These are phyloP conservation scores for Moricandia moricandioides DNA, from an alignment of 345 rosid genomes.

Conservation along the genomic window DNA sequence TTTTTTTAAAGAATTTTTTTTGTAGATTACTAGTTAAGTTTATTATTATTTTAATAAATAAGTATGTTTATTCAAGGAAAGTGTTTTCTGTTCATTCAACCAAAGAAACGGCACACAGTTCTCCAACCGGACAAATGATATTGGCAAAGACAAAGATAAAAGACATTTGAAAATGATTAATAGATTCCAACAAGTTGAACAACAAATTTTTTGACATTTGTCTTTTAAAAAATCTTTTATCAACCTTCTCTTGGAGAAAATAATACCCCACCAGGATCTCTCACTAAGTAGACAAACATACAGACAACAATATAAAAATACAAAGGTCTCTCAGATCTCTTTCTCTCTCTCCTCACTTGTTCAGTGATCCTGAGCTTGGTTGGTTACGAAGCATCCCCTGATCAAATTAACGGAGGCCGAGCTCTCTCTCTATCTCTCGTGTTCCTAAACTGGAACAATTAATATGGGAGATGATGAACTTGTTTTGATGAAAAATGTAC, in stretches of 20 bases:
- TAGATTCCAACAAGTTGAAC: constrained; percentile 10
- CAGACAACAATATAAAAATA: constrained; percentile 13
- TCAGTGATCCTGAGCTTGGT: neutral
- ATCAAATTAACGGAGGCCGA: neutral
- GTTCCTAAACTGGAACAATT: constrained; percentile 22
- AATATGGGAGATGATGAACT: constrained; percentile 8
- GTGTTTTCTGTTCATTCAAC: too few relatives aligned
- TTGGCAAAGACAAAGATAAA: too few relatives aligned
- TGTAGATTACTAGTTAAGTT: too few relatives aligned
- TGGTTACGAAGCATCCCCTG: neutral
- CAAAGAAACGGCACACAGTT: too few relatives aligned
- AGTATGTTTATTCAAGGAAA: too few relatives aligned
- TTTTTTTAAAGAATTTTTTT: too few relatives aligned
- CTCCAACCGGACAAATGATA: too few relatives aligned
- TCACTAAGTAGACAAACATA: constrained; percentile 12
- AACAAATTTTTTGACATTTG: constrained; percentile 25
- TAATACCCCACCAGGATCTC: constrained; percentile 25
- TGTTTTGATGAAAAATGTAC: constrained; percentile 25
- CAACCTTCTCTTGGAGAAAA: neutral
- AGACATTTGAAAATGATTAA: neutral
- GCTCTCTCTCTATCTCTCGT: constrained; percentile 28
- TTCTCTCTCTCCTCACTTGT: neutral
- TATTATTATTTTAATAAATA: too few relatives aligned
- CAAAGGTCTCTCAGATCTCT: constrained; percentile 19
- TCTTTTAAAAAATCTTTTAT: constrained; percentile 18